Evolutionary conservation across 2,329 filamentous ascomycete species (phyloP).

Genomic region (Furcasterigmium furcatum): DNA sequence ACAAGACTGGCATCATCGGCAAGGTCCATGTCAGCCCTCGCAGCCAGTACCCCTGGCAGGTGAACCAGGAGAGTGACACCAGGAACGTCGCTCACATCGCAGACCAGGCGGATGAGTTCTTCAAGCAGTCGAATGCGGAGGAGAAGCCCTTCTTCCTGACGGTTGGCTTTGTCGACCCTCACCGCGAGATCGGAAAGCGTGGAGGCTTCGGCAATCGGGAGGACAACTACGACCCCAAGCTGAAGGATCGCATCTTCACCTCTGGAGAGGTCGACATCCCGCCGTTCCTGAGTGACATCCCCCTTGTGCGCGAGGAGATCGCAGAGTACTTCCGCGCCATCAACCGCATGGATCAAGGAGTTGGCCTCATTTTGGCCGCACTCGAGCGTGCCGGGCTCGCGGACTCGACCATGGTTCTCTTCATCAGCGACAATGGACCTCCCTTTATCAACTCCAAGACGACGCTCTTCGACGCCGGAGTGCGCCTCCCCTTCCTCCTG

Average conservation of each 20-base stretch:
- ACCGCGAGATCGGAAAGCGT: conserved; percentile 33
- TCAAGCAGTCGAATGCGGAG: conserved; percentile 24
- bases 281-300: conserved; percentile 25
- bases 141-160: conserved; percentile 39
- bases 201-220: conserved; percentile 40
- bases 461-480: conserved; percentile 37
- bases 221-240: conserved; percentile 17
- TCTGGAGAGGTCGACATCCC: conserved; percentile 28
- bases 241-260: conserved; percentile 18
- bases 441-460: conserved; percentile 50
- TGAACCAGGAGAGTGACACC: conserved; percentile 33
- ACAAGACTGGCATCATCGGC: conserved; percentile 42
- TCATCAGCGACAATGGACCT: conserved; percentile 45
- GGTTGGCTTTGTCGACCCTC: conserved; percentile 42
- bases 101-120: conserved; percentile 31
- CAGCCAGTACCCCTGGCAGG: conserved; percentile 36
- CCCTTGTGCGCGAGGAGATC: conserved; percentile 36
- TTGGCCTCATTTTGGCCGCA: background rate
- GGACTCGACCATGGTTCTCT: conserved; percentile 40
- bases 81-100: conserved; percentile 39
- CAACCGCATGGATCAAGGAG: background rate
- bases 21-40: conserved; percentile 44
- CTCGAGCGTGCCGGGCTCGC: conserved; percentile 10
- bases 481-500: conserved; percentile 34
- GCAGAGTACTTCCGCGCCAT: conserved; percentile 27